A percentile compares a stretch with the other conserved stretches of the same genome.
These are phyloP conservation scores for Vitis labrusca DNA, from an alignment of 164 flowering plant species.

Conservation along the genomic window DNA sequence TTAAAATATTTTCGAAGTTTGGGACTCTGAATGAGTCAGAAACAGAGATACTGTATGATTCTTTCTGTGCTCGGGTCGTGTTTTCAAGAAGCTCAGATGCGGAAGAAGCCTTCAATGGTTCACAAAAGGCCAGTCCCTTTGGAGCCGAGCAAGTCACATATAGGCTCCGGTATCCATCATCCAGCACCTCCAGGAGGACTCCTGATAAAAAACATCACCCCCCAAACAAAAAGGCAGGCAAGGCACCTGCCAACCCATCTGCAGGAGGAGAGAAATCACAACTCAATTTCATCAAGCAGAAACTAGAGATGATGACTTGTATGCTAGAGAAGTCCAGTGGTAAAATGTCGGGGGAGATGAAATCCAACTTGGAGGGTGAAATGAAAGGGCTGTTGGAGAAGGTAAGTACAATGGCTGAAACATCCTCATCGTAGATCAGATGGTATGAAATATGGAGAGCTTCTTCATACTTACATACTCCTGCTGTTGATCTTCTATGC, in stretches of 20 bases:
- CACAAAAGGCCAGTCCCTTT: slow-evolving; percentile 27
- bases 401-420: slow-evolving; percentile 20
- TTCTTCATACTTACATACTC: neutral
- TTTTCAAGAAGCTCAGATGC: slow-evolving; percentile 36
- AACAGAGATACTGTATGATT: slow-evolving; percentile 26
- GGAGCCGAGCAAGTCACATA: slow-evolving; percentile 20
- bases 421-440: neutral
- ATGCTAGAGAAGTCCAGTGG: slow-evolving; percentile 36
- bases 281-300: slow-evolving; percentile 25
- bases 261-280: slow-evolving; percentile 12
- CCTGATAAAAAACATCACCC: too few relatives aligned
- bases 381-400: slow-evolving; percentile 34
- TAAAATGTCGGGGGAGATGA: slow-evolving; percentile 22
- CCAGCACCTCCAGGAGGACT: neutral
- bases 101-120: slow-evolving; percentile 32
- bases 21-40: slow-evolving; percentile 35
- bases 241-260: slow-evolving; percentile 2
- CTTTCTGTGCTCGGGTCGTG: slow-evolving; percentile 28
- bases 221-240: neutral
- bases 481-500: neutral
- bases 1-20: slow-evolving; percentile 29
- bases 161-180: slow-evolving; percentile 18
- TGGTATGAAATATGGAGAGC: neutral
- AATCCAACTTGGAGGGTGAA: slow-evolving; percentile 31
- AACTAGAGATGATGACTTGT: slow-evolving; percentile 31